Conservation (phyloP, 345 rosid genomes). For the Salix arbutifolia region DNA sequence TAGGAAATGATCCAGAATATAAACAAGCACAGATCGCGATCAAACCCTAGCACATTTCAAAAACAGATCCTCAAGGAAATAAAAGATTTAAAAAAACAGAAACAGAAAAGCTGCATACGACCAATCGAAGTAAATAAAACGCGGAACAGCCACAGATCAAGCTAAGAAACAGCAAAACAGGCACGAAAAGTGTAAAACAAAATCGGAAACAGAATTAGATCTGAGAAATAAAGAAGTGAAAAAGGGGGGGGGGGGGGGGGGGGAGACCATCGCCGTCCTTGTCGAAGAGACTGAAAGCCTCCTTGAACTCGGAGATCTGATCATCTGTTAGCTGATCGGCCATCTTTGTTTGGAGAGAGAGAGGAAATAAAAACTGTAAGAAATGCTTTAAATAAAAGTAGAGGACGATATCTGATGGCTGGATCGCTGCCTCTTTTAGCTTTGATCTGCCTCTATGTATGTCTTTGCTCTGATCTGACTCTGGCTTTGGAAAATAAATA, state of each 20-base stretch:
- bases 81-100: neutral
- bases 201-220: neutral
- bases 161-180: neutral
- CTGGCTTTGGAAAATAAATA: constrained; percentile 9
- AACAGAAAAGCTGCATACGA: neutral
- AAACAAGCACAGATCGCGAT: neutral
- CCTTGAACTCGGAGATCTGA: constrained; percentile 30
- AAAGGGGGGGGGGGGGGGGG: neutral
- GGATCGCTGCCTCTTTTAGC: neutral
- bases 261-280: constrained; percentile 30
- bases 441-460: neutral
- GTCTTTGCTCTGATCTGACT: neutral
- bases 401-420: neutral
- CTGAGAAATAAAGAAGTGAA: neutral
- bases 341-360: neutral
- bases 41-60: neutral
- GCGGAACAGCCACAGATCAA: neutral
- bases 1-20: neutral
- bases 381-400: neutral
- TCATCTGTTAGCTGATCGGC: constrained; percentile 30
- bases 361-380: neutral
- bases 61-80: neutral
- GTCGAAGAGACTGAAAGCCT: constrained; percentile 26
- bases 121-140: neutral
- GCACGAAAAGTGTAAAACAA: neutral